Evolutionary conservation across 805 yeast genomes (phyloP).

Genomic region (Kodamaea lidongshanica): DNA sequence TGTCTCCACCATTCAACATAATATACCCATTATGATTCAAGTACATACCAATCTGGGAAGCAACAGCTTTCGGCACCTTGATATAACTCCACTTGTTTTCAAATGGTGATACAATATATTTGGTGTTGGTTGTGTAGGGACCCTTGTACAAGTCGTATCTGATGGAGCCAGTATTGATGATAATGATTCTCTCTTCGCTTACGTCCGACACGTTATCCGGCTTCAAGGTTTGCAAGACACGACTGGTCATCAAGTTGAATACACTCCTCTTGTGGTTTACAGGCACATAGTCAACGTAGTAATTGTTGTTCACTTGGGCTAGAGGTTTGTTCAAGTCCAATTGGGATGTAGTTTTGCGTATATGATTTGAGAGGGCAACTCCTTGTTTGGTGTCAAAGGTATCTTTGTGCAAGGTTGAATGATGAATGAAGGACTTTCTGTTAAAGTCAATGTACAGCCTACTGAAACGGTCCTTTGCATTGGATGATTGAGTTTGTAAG

Average conservation of each 20-base stretch:
- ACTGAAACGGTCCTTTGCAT: slow-evolving; percentile 23
- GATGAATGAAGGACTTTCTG: slow-evolving; percentile 61
- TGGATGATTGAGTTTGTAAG: slow-evolving; percentile 11
- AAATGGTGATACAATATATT: slow-evolving; percentile 81
- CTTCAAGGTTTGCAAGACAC: slow-evolving; percentile 46
- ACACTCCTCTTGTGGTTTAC: slow-evolving; percentile 44
- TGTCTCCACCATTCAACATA: no score
- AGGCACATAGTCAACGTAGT: slow-evolving; percentile 63
- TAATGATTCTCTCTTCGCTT: slow-evolving; percentile 37
- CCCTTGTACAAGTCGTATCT: slow-evolving; percentile 85
- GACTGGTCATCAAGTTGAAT: slow-evolving; percentile 50
- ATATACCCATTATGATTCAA: slow-evolving; percentile 56
- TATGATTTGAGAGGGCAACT: slow-evolving; percentile 34
- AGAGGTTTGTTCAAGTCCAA: slow-evolving; percentile 49
- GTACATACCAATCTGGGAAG: slow-evolving; percentile 44
- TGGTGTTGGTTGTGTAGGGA: slow-evolving; percentile 71
- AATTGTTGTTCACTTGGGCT: slow-evolving; percentile 65
- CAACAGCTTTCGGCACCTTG: slow-evolving; percentile 52
- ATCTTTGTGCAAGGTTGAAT: slow-evolving; percentile 24
- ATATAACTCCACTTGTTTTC: slow-evolving; percentile 71
- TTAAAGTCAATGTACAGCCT: slow-evolving; percentile 84
- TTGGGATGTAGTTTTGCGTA: slow-evolving; percentile 38
- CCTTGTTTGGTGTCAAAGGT: slow-evolving; percentile 57
- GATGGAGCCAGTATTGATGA: slow-evolving; percentile 82
- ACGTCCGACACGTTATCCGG: slow-evolving; percentile 18